Evolutionary conservation across 2,329 filamentous ascomycete species (phyloP).

Genomic region (Thermochaetoides dissita): DNA sequence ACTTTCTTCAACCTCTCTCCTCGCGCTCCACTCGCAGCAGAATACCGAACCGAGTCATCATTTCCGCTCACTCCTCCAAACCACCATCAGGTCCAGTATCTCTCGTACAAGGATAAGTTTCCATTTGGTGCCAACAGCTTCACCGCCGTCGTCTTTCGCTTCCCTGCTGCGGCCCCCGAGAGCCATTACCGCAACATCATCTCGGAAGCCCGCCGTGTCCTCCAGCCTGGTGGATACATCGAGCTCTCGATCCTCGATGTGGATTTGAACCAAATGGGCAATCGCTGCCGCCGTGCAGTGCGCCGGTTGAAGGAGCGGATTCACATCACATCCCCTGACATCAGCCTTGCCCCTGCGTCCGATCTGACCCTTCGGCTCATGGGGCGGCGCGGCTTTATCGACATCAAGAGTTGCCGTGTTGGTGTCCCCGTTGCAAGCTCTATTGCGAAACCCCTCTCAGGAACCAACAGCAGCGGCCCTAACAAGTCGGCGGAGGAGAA

Average conservation of each 20-base stretch:
- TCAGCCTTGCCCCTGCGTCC: constrained; percentile 45
- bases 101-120: constrained; percentile 48
- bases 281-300: constrained; percentile 51
- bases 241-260: constrained; percentile 66
- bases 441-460: constrained; percentile 17
- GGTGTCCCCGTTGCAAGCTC: constrained; percentile 58
- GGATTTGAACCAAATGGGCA: constrained; percentile 73
- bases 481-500: constrained; percentile 14
- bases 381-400: constrained; percentile 54
- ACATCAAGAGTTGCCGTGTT: constrained; percentile 62
- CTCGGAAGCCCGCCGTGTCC: constrained; percentile 60
- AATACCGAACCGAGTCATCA: constrained; percentile 27
- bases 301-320: constrained; percentile 59
- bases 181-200: constrained; percentile 56
- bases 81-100: constrained; percentile 60
- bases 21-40: constrained; percentile 34
- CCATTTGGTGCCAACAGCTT: constrained; percentile 68
- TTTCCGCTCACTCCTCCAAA: constrained; percentile 50
- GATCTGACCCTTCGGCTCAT: constrained; percentile 53
- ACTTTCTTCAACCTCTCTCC: constrained; percentile 66
- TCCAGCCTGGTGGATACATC: constrained; percentile 66
- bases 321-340: constrained; percentile 43
- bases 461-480: not conserved
- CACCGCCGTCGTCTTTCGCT: constrained; percentile 61
- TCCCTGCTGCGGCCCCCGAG: constrained; percentile 56